Percentiles rank a stretch among this genome's conserved stretches.
Evolutionary conservation across 2,329 filamentous ascomycete species (phyloP).

Genomic region (Rhynchosporium graminicola): DNA sequence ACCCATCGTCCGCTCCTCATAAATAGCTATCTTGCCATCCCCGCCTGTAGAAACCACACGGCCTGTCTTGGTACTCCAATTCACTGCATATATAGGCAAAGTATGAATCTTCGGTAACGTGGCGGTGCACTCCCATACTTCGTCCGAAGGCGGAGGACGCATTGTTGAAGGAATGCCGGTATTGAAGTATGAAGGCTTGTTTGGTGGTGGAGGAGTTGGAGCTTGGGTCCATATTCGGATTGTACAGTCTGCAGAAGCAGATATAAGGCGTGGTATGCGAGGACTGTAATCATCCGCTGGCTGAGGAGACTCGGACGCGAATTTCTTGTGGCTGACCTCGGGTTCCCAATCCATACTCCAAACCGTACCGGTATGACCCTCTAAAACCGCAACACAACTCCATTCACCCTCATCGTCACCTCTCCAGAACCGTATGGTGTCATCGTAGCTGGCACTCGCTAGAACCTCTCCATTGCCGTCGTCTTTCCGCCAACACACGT

Average conservation of each 20-base stretch:
- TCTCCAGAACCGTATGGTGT: slow-evolving; percentile 80
- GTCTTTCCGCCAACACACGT: slow-evolving; percentile 84
- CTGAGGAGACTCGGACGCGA: slow-evolving; percentile 17
- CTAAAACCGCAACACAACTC: slow-evolving; percentile 81
- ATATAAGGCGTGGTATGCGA: slow-evolving; percentile 60
- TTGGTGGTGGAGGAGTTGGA: slow-evolving; percentile 38
- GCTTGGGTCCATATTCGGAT: slow-evolving; percentile 75
- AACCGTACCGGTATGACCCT: slow-evolving; percentile 82
- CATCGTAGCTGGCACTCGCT: slow-evolving; percentile 91
- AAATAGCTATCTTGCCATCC: slow-evolving; percentile 79
- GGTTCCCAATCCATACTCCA: slow-evolving; percentile 81
- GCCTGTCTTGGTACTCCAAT: slow-evolving; percentile 79
- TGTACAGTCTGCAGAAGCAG: slow-evolving; percentile 81
- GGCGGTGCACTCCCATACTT: slow-evolving; percentile 80
- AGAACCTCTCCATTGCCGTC: slow-evolving; percentile 68
- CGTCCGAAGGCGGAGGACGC: slow-evolving; percentile 67
- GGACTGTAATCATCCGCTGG: slow-evolving; percentile 50
- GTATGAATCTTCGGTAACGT: slow-evolving; percentile 75
- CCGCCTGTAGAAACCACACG: slow-evolving; percentile 85
- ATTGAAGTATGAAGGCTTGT: slow-evolving; percentile 38
- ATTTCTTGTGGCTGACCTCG: slow-evolving; percentile 34
- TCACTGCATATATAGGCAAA: slow-evolving; percentile 78
- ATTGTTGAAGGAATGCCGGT: slow-evolving; percentile 86
- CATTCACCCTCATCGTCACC: slow-evolving; percentile 49
- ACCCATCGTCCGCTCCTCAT: slow-evolving; percentile 57